These are phyloP conservation scores for Tylopilus felleus DNA, from an alignment of 768 basidiomycete genomes.

Conservation along the genomic window DNA sequence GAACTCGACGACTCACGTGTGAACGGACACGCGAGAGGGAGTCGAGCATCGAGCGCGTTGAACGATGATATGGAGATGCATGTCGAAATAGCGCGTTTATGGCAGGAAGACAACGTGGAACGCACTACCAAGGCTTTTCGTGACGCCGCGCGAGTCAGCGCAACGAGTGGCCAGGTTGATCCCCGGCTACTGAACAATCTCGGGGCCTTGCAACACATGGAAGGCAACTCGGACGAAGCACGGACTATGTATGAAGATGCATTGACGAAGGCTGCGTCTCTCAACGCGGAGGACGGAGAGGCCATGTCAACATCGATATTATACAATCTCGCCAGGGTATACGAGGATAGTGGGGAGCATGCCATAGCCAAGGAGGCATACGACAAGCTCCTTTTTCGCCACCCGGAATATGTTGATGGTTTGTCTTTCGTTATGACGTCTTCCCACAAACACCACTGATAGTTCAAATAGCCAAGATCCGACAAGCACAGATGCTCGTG, in stretches of 20 bases:
- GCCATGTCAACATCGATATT: constrained; percentile 77
- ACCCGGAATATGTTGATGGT: constrained; percentile 98
- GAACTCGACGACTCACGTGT: constrained; percentile 55
- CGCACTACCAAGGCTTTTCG: constrained; percentile 69
- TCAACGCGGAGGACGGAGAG: constrained; percentile 52
- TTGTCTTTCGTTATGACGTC: constrained; percentile 26
- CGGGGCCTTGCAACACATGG: constrained; percentile 69
- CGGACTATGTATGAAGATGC: constrained; percentile 69
- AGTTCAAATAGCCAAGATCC: constrained; percentile 72
- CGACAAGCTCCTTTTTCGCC: constrained; percentile 78
- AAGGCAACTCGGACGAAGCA: constrained; percentile 56
- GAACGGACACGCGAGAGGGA: constrained; percentile 37
- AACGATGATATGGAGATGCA: constrained; percentile 84
- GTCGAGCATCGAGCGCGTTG: constrained; percentile 49
- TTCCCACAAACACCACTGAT: constrained; percentile 7
- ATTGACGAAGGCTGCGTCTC: constrained; percentile 51
- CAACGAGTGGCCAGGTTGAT: constrained; percentile 48
- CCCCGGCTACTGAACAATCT: constrained; percentile 80
- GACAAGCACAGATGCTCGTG: constrained; percentile 79
- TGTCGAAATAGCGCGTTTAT: constrained; percentile 84
- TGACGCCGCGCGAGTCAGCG: constrained; percentile 67
- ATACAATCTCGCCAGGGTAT: constrained; percentile 90
- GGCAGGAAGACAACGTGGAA: constrained; percentile 79
- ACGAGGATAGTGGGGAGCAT: constrained; percentile 79
- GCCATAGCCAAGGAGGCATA: constrained; percentile 81